Percentiles rank a stretch among this genome's conserved stretches.
phyloP scores from a whole-genome alignment of 2,329 filamentous ascomycete species.

The Scorias spongiosa region DNA sequence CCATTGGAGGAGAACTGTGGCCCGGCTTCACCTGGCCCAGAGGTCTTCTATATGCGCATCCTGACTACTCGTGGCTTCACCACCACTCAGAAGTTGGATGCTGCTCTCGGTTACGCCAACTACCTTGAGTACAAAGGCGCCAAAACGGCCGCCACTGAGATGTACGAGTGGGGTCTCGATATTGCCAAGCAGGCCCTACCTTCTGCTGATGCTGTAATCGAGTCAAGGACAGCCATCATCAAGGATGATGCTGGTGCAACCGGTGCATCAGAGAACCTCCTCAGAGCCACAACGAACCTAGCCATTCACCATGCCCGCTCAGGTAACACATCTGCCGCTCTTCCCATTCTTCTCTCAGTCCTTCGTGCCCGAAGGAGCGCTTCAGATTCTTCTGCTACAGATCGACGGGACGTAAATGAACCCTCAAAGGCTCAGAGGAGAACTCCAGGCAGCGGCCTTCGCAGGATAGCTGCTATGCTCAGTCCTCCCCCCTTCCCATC shows the following conservation, averaged over 20 bases:
- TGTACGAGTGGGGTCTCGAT: slow-evolving; percentile 62
- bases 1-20: slow-evolving; percentile 64
- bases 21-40: slow-evolving; percentile 52
- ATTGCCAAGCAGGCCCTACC: slow-evolving; percentile 48
- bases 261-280: slow-evolving; percentile 54
- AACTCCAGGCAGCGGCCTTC: slow-evolving; percentile 8
- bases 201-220: slow-evolving; percentile 31
- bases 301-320: slow-evolving; percentile 62
- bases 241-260: slow-evolving; percentile 32
- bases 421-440: slow-evolving; percentile 6
- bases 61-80: slow-evolving; percentile 68
- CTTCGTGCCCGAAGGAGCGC: slow-evolving; percentile 57
- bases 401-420: slow-evolving; percentile 11
- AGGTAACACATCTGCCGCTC: slow-evolving; percentile 50
- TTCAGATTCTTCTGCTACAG: slow-evolving; percentile 27
- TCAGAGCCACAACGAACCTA: slow-evolving; percentile 60
- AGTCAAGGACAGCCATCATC: slow-evolving; percentile 45
- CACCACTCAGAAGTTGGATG: slow-evolving; percentile 63
- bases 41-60: slow-evolving; percentile 67
- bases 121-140: slow-evolving; percentile 68
- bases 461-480: slow-evolving; percentile 20
- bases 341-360: slow-evolving; percentile 75
- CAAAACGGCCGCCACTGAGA: slow-evolving; percentile 49
- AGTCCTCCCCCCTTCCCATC: slow-evolving; percentile 43
- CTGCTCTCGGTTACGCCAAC: slow-evolving; percentile 67